Evolutionary conservation across 108 stramenopile genomes (phyloP).

Genomic region (Mayamaea pseudoterrestris): DNA sequence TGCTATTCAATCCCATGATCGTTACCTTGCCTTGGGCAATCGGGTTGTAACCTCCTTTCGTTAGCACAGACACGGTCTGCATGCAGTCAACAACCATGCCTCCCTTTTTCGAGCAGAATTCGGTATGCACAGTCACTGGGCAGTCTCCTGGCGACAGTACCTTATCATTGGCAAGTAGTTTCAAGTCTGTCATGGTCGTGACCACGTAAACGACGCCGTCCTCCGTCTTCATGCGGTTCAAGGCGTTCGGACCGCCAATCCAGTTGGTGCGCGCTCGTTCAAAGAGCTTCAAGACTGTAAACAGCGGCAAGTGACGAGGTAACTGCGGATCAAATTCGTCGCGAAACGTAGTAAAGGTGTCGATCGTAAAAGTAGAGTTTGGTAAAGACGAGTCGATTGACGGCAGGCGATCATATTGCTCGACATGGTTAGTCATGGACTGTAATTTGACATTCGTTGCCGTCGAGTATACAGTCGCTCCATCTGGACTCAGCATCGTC

Average conservation of each 20-base stretch:
- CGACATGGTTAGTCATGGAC: background rate
- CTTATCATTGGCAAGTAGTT: constrained; percentile 10
- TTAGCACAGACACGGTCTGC: constrained; percentile 25
- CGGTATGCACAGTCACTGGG: constrained; percentile 25
- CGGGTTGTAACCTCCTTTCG: background rate
- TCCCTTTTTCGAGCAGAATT: constrained; percentile 21
- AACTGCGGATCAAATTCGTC: constrained; percentile 54
- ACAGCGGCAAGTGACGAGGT: constrained; percentile 29
- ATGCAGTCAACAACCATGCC: constrained; percentile 52
- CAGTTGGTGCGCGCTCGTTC: constrained; percentile 44
- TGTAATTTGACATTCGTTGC: constrained; percentile 13
- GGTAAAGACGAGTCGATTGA: too few species aligned
- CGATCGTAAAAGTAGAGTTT: background rate
- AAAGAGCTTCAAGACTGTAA: constrained; percentile 50
- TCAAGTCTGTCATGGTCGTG: constrained; percentile 29
- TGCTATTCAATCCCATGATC: constrained; percentile 36
- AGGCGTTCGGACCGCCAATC: constrained; percentile 49
- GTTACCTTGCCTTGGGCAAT: constrained; percentile 41
- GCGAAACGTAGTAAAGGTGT: constrained; percentile 24
- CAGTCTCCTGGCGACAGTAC: constrained; percentile 5
- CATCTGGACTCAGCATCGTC: constrained; percentile 22
- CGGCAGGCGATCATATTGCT: background rate
- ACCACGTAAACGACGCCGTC: constrained; percentile 44
- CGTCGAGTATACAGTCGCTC: constrained; percentile 26
- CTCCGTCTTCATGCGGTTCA: constrained; percentile 37